Evolutionary conservation across 805 yeast species (phyloP).

Genomic region (Lipomyces kockii): DNA sequence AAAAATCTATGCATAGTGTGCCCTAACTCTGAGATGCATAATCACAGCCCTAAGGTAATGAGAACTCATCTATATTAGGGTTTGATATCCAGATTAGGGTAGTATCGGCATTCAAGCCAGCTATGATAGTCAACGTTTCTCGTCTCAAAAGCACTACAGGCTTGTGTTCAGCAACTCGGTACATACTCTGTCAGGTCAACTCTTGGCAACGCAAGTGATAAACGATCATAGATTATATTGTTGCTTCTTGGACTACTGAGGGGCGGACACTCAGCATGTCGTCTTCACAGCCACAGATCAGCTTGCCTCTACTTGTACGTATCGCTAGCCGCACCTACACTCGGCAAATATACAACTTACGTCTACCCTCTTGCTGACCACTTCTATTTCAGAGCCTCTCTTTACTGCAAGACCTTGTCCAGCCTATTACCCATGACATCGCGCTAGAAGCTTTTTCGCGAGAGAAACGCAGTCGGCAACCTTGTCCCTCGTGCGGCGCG

Average conservation of each 20-base stretch:
- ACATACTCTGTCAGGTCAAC: not conserved
- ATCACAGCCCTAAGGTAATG: not conserved
- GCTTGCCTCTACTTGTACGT: conserved; percentile 18
- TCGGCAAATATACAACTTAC: not conserved
- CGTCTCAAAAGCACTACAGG: not conserved
- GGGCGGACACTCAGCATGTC: not conserved
- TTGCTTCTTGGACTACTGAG: not conserved
- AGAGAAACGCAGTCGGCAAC: conserved; percentile 36
- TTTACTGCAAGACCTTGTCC: conserved; percentile 33
- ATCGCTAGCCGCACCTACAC: not conserved
- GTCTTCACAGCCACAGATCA: conserved; percentile 20
- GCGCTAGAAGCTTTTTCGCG: conserved; percentile 28
- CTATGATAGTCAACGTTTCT: too few species aligned
- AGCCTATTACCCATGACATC: conserved; percentile 36
- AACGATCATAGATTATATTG: not conserved
- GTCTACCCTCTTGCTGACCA: not conserved
- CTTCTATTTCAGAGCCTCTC: conserved; percentile 27
- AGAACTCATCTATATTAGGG: not conserved
- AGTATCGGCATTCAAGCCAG: too few species aligned
- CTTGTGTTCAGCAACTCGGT: not conserved
- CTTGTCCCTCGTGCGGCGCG: conserved; percentile 35
- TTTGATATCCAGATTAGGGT: not conserved
- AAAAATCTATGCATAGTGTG: not conserved
- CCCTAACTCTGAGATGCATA: not conserved
- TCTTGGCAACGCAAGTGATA: not conserved